Conservation (phyloP, 2,329 filamentous ascomycete genomes). For the Aspergillus floridensis region DNA sequence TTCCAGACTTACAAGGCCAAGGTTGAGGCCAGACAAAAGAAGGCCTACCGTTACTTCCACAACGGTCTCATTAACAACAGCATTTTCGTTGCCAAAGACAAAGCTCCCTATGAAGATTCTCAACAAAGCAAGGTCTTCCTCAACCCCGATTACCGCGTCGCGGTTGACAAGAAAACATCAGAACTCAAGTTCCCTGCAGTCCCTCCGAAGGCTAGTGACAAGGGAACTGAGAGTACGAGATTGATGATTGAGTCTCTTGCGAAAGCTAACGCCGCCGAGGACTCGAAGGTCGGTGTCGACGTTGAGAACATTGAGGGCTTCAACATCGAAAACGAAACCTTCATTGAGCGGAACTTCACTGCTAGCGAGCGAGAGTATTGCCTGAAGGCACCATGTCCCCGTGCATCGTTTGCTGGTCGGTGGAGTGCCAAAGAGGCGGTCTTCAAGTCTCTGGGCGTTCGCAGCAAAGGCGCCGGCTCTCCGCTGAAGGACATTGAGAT, state of each 20-base stretch:
- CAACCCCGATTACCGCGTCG: slow-evolving; percentile 87
- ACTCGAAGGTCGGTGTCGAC: slow-evolving; percentile 87
- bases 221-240: slow-evolving; percentile 62
- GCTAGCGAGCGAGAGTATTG: slow-evolving; percentile 81
- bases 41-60: slow-evolving; percentile 97
- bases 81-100: slow-evolving; percentile 91
- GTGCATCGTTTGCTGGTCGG: slow-evolving; percentile 87
- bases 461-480: slow-evolving; percentile 83
- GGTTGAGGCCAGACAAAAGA: slow-evolving; percentile 93
- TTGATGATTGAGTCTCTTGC: slow-evolving; percentile 77
- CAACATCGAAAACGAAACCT: slow-evolving; percentile 91
- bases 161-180: slow-evolving; percentile 79
- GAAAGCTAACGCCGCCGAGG: slow-evolving; percentile 57
- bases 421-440: slow-evolving; percentile 99
- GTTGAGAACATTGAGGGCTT: slow-evolving; percentile 84
- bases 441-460: slow-evolving; percentile 92
- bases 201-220: slow-evolving; percentile 62
- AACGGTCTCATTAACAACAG: slow-evolving; percentile 97
- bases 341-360: slow-evolving; percentile 94
- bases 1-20: slow-evolving; percentile 81
- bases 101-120: slow-evolving; percentile 84
- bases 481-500: slow-evolving; percentile 95
- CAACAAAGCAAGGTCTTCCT: slow-evolving; percentile 86
- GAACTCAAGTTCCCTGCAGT: slow-evolving; percentile 70
- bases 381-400: slow-evolving; percentile 70